Conservation (phyloP, 2,329 filamentous ascomycete species). For the Ophidiomyces ophidiicola region DNA sequence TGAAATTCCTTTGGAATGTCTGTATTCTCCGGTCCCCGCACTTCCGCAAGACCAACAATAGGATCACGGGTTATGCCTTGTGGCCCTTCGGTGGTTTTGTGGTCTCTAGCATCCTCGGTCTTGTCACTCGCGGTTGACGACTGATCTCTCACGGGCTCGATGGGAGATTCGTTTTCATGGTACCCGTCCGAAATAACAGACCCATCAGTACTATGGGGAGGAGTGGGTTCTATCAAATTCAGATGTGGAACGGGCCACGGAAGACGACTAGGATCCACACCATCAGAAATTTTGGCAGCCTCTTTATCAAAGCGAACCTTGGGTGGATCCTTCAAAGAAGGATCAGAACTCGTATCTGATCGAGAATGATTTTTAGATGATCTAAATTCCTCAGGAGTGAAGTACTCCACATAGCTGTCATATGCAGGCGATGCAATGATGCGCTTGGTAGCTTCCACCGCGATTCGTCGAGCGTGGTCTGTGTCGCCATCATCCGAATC, state of each 20-base stretch:
- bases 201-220: conserved; percentile 38
- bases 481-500: background rate
- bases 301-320: conserved; percentile 19
- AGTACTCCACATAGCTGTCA: conserved; percentile 34
- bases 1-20: background rate
- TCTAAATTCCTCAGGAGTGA: conserved; percentile 30
- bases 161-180: too few relatives aligned
- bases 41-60: conserved; percentile 1
- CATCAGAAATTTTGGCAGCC: conserved; percentile 11
- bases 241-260: conserved; percentile 42
- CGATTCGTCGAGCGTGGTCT: conserved; percentile 15
- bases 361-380: conserved; percentile 26
- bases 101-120: background rate
- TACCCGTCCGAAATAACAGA: conserved; percentile 26
- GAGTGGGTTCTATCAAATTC: conserved; percentile 47
- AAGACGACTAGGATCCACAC: conserved; percentile 17
- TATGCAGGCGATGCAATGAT: conserved; percentile 25
- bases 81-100: background rate
- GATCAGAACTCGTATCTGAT: conserved; percentile 14
- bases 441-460: conserved; percentile 23
- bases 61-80: background rate
- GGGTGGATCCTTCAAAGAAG: conserved; percentile 19
- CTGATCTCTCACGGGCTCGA: too few relatives aligned
- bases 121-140: too few relatives aligned
- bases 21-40: background rate